A percentile compares a stretch with the other conserved stretches of the same genome.
Conservation (phyloP, 108 stramenopile species). For the Skeletonema potamos region DNA sequence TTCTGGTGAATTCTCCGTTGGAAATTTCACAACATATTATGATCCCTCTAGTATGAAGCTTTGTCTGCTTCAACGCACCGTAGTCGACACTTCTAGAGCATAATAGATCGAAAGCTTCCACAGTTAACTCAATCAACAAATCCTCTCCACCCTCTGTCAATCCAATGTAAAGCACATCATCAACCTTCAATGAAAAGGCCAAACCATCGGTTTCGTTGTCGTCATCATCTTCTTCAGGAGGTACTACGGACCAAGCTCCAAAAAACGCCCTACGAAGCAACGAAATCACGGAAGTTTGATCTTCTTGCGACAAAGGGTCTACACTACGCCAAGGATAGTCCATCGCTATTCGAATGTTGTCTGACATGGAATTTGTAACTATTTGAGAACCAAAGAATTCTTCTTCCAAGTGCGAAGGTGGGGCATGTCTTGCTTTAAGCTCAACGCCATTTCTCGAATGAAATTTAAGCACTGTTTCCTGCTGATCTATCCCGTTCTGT, state of each 20-base stretch:
- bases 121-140: slow-evolving; percentile 73
- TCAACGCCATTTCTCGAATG: slow-evolving; percentile 15
- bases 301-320: slow-evolving; percentile 9
- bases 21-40: slow-evolving; percentile 62
- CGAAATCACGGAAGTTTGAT: slow-evolving; percentile 34
- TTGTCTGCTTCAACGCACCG: slow-evolving; percentile 49
- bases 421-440: slow-evolving; percentile 6
- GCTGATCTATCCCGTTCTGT: slow-evolving; percentile 40
- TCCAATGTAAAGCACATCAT: slow-evolving; percentile 57
- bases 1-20: not conserved
- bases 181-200: slow-evolving; percentile 9
- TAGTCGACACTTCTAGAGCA: slow-evolving; percentile 40
- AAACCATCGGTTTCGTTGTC: slow-evolving; percentile 13
- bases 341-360: slow-evolving; percentile 26
- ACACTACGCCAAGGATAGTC: slow-evolving; percentile 36
- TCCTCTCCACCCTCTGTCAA: slow-evolving; percentile 53
- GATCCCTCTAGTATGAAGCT: slow-evolving; percentile 71
- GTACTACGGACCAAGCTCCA: slow-evolving; percentile 6
- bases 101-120: slow-evolving; percentile 55
- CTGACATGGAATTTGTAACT: not conserved
- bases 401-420: slow-evolving; percentile 7
- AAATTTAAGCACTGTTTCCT: slow-evolving; percentile 27
- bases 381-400: not conserved
- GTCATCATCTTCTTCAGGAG: slow-evolving; percentile 5
- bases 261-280: slow-evolving; percentile 60